Evolutionary conservation across 495 filamentous ascomycete species (phyloP).

Genomic region (Stereocaulon alpinum): DNA sequence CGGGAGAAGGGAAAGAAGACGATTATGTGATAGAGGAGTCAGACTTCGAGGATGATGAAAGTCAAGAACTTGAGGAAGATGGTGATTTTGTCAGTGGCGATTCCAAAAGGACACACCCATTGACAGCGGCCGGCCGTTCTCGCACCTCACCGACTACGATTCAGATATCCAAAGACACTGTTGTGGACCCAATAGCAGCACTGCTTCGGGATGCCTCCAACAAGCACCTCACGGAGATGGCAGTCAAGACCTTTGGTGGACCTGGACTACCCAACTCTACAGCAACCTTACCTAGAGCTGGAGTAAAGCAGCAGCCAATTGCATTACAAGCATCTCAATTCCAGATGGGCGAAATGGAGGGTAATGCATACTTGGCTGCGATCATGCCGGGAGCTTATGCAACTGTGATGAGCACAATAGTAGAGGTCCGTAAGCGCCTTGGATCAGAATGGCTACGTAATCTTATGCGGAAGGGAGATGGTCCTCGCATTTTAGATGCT

Average conservation of each 20-base stretch:
- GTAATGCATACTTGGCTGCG: conserved; percentile 69
- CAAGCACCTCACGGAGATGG: conserved; percentile 61
- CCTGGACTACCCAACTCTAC: conserved; percentile 61
- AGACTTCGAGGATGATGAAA: conserved; percentile 40
- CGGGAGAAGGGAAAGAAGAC: not conserved
- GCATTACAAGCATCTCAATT: conserved; percentile 58
- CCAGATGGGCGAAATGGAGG: conserved; percentile 74
- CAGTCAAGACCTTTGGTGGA: conserved; percentile 64
- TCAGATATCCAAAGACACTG: conserved; percentile 49
- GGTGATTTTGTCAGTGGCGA: conserved; percentile 24
- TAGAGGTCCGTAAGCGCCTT: conserved; percentile 76
- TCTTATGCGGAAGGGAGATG: conserved; percentile 55
- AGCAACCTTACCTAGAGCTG: conserved; percentile 38
- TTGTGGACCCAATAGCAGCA: conserved; percentile 56
- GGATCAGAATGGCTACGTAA: conserved; percentile 68
- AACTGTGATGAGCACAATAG: conserved; percentile 57
- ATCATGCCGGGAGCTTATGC: conserved; percentile 77
- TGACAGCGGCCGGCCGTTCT: conserved; percentile 54
- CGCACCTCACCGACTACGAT: conserved; percentile 61
- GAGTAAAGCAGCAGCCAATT: conserved; percentile 56
- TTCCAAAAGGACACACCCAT: conserved; percentile 47
- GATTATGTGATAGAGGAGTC: conserved; percentile 18
- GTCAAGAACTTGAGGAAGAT: conserved; percentile 34
- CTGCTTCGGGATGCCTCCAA: conserved; percentile 56
- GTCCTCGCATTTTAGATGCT: conserved; percentile 73